These are phyloP conservation scores for Calonectria multiphialidica DNA, from an alignment of 2,329 filamentous ascomycete species.

Conservation along the genomic window DNA sequence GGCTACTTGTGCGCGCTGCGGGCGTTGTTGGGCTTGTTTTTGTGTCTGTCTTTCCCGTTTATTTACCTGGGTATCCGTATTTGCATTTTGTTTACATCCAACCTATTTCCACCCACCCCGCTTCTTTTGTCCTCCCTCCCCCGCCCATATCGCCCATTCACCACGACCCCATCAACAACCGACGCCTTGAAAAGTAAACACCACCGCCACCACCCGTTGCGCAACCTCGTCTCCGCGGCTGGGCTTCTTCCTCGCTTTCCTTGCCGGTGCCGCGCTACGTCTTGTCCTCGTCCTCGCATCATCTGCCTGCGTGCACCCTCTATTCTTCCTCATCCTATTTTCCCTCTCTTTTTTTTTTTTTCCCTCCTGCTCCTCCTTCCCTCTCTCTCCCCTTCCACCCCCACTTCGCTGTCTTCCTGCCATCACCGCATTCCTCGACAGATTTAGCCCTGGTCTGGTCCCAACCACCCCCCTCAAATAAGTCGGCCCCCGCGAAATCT, in stretches of 20 bases:
- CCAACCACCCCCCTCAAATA: constrained; percentile 37
- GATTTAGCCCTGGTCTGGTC: constrained; percentile 25
- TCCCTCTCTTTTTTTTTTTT: neutral
- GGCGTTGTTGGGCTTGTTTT: neutral
- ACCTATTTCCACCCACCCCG: constrained; percentile 17
- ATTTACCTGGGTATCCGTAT: constrained; percentile 21
- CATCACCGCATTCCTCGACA: constrained; percentile 27
- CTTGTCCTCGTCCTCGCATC: neutral
- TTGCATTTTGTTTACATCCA: constrained; percentile 41
- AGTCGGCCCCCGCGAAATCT: constrained; percentile 40
- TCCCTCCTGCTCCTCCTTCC: neutral
- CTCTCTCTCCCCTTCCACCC: constrained; percentile 6
- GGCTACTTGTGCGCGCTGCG: neutral
- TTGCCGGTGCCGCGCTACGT: neutral
- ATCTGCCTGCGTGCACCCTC: neutral
- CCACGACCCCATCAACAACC: constrained; percentile 4
- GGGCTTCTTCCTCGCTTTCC: neutral
- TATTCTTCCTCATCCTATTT: neutral
- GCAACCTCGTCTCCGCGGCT: neutral
- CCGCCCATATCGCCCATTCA: constrained; percentile 7
- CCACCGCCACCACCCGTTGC: neutral
- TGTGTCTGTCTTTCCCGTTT: constrained; percentile 16
- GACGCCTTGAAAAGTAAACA: constrained; percentile 1
- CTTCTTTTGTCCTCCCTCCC: constrained; percentile 14
- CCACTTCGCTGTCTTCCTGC: constrained; percentile 13